These are phyloP conservation scores for Exophiala phaeomuriformis DNA, from an alignment of 2,329 filamentous ascomycete species.

Conservation along the genomic window DNA sequence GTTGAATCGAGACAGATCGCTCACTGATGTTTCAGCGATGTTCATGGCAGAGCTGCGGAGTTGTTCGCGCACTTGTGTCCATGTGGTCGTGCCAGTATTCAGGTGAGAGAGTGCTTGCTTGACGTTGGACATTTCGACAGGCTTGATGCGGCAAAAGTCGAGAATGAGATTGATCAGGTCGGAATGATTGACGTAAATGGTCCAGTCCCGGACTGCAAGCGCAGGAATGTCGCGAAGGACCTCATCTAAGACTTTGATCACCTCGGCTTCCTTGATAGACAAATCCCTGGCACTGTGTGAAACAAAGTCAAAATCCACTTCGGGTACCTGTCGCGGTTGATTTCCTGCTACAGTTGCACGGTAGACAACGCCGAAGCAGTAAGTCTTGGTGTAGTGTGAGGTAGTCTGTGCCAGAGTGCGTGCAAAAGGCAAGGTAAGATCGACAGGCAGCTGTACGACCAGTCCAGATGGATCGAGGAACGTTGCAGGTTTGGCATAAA, in stretches of 20 bases:
- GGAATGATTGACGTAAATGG: conserved; percentile 84
- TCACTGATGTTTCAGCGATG: conserved; percentile 79
- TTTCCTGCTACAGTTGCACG: conserved; percentile 63
- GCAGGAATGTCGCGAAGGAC: conserved; percentile 74
- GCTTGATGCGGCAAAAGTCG: conserved; percentile 74
- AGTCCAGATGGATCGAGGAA: conserved; percentile 76
- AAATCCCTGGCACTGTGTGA: conserved; percentile 73
- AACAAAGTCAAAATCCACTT: conserved; percentile 96
- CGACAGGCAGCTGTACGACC: conserved; percentile 80
- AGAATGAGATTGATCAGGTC: conserved; percentile 82
- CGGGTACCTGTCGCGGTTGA: conserved; percentile 73
- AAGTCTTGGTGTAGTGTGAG: conserved; percentile 63
- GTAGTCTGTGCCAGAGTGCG: conserved; percentile 68
- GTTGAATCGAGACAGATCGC: conserved; percentile 84
- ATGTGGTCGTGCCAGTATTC: conserved; percentile 50
- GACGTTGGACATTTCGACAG: conserved; percentile 59
- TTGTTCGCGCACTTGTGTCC: conserved; percentile 16
- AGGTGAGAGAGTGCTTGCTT: conserved; percentile 82
- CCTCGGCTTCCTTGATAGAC: conserved; percentile 84
- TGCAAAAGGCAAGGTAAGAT: conserved; percentile 83
- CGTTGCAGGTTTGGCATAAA: conserved; percentile 68
- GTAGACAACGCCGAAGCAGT: conserved; percentile 77
- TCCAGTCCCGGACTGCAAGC: conserved; percentile 65
- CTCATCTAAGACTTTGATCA: conserved; percentile 90
- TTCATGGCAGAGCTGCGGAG: conserved; percentile 47